Percentiles rank a stretch among this genome's conserved stretches.
Evolutionary conservation across 768 basidiomycete species (phyloP).

Genomic region (Suillus cothurnatus): DNA sequence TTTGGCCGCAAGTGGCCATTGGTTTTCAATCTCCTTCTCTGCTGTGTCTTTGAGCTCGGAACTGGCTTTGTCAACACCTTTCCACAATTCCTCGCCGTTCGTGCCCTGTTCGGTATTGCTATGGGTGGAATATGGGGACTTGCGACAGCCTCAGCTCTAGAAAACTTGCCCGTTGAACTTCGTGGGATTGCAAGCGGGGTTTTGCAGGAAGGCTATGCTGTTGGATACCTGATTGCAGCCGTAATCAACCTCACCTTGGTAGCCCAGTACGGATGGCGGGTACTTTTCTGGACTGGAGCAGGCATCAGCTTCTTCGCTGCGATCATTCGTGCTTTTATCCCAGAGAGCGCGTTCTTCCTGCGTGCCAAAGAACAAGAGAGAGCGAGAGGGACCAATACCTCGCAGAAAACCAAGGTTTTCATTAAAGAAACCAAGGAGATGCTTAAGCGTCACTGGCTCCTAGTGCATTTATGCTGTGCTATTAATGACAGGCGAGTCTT

Average conservation of each 20-base stretch:
- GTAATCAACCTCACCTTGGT: slow-evolving; percentile 76
- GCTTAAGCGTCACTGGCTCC: slow-evolving; percentile 79
- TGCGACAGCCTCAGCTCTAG: slow-evolving; percentile 78
- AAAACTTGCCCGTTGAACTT: slow-evolving; percentile 84
- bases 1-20: slow-evolving; percentile 95
- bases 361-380: slow-evolving; percentile 59
- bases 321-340: slow-evolving; percentile 60
- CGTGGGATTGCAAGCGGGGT: slow-evolving; percentile 87
- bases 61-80: slow-evolving; percentile 82
- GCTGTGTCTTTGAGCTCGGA: slow-evolving; percentile 73
- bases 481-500: slow-evolving; percentile 62
- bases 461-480: slow-evolving; percentile 85
- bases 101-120: slow-evolving; percentile 82
- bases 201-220: slow-evolving; percentile 87
- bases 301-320: slow-evolving; percentile 75
- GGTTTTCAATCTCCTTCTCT: slow-evolving; percentile 70
- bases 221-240: slow-evolving; percentile 84
- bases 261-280: slow-evolving; percentile 57
- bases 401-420: slow-evolving; percentile 70
- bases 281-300: slow-evolving; percentile 79
- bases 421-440: slow-evolving; percentile 70
- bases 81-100: slow-evolving; percentile 75
- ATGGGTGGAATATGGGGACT: slow-evolving; percentile 94
- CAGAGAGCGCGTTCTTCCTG: slow-evolving; percentile 79
- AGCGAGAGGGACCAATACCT: slow-evolving; percentile 37